These are phyloP conservation scores for Plasmodium ovale DNA, from an alignment of 169 alveolate species.

Conservation along the genomic window DNA sequence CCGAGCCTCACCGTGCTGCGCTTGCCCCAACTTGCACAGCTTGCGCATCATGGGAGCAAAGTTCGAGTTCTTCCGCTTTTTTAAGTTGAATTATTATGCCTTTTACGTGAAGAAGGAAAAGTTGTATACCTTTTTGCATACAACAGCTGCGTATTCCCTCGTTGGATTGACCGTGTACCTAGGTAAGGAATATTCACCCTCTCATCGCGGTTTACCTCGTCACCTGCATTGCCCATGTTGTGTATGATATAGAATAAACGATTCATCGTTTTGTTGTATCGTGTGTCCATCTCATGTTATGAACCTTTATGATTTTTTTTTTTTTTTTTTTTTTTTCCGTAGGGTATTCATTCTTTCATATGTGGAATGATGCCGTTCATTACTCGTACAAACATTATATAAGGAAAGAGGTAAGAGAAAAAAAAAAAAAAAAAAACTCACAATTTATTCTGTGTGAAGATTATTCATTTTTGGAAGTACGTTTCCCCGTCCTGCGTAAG, in stretches of 20 bases:
- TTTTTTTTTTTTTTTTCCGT: neutral
- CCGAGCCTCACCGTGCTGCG: no score
- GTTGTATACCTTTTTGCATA: slow-evolving; percentile 58
- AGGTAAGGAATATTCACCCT: slow-evolving; percentile 18
- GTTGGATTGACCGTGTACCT: slow-evolving; percentile 57
- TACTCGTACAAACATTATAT: slow-evolving; percentile 72
- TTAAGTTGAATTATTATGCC: slow-evolving; percentile 65
- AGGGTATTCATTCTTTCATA: slow-evolving; percentile 68
- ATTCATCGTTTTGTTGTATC: neutral
- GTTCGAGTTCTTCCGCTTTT: slow-evolving; percentile 67
- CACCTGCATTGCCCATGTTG: neutral
- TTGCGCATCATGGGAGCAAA: slow-evolving; percentile 68
- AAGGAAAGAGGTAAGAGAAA: slow-evolving; percentile 62
- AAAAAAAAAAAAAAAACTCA: slow-evolving; percentile 10
- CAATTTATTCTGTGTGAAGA: no score
- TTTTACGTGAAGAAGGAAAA: slow-evolving; percentile 74
- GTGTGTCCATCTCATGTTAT: neutral
- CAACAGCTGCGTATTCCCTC: slow-evolving; percentile 69
- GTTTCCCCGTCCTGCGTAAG: no score
- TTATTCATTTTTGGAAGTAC: no score
- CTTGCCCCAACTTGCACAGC: slow-evolving; percentile 9
- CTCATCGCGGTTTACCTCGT: neutral
- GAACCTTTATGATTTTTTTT: neutral
- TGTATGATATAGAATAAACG: no score
- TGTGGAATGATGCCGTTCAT: slow-evolving; percentile 79